Evolutionary conservation across 192 early-diverging fungal genomes (phyloP), one percentile per base, ranked within the genome.

Genomic region (Geranomyces variabilis): DNA sequence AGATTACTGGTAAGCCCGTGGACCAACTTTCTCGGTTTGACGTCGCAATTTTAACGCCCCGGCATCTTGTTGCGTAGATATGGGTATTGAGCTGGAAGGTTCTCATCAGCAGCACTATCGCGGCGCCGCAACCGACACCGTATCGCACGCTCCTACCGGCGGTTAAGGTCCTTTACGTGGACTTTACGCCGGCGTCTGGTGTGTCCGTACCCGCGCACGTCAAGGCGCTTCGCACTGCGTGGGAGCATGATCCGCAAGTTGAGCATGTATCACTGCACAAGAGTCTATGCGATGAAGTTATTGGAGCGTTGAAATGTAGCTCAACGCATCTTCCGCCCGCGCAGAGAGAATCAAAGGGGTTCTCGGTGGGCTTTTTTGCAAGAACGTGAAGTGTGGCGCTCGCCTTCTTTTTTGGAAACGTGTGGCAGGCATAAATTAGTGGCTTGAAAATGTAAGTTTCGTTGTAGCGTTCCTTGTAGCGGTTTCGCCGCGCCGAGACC

Each of bases 21-120:
- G n/a, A n/a, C n/a, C n/a, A n/a, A n/a, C 41, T 8, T 62, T 3
- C 29, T 62, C 4, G 6, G 24, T n/a, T 30, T 62, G 33, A n/a
- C 10, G 24, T 13, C 17, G 3, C 33, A 21, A 21, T 21, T 62
- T 36, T 31, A 55, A 55, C 3, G 53, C 28, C 22, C 13, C 3
- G 14, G 6, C 13, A 3, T 55, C 43, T 71, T 44, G 24, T 36
- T 13, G 13, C 22, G 17, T 30, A 75, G 71, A 15, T 79, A n/a
- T 80, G 79, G 79, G 63, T 80, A 5, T 34, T 80, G 43, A 74
- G 70, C 41, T 71, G 63, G 75, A 69, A 76, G 31, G 29, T 61
- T 17, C 48, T 77, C 9, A 51, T 74, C 17, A 41, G 56, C 30
- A 61, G 36, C 58, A 70, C 34, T 33, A 46, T 49, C 13, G 4